phyloP scores from a whole-genome alignment of 2,329 filamentous ascomycete genomes.

The Sclerotinia nivalis region DNA sequence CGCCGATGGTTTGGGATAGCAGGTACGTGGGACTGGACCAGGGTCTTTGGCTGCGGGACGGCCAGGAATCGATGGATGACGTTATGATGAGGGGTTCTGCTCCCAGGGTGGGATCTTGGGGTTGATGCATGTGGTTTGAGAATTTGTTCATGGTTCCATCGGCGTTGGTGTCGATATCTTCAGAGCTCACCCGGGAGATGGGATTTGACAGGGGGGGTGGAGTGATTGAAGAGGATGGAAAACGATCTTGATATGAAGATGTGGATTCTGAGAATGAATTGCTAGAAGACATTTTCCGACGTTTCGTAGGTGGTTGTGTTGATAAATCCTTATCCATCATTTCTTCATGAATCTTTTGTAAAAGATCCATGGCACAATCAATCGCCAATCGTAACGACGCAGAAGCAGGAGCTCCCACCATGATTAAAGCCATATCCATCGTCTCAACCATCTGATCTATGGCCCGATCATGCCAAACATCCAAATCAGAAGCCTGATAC shows the following conservation, averaged over 20 bases:
- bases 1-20: constrained; percentile 69
- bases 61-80: constrained; percentile 69
- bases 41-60: constrained; percentile 64
- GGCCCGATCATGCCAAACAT: neutral
- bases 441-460: constrained; percentile 38
- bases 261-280: neutral
- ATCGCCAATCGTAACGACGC: constrained; percentile 42
- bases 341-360: constrained; percentile 57
- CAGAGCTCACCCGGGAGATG: constrained; percentile 41
- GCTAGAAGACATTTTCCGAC: constrained; percentile 26
- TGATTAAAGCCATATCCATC: constrained; percentile 42
- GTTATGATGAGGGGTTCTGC: constrained; percentile 69
- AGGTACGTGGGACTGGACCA: constrained; percentile 80
- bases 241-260: constrained; percentile 23
- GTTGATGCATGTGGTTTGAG: constrained; percentile 57
- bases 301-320: constrained; percentile 29
- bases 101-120: constrained; percentile 43
- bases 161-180: constrained; percentile 25
- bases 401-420: constrained; percentile 33
- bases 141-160: constrained; percentile 60
- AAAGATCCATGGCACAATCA: constrained; percentile 58
- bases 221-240: constrained; percentile 40
- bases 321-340: neutral
- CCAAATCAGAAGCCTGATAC: neutral
- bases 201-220: constrained; percentile 47